Conservation (phyloP, 169 alveolate species). For the Plasmodium gonderi region DNA sequence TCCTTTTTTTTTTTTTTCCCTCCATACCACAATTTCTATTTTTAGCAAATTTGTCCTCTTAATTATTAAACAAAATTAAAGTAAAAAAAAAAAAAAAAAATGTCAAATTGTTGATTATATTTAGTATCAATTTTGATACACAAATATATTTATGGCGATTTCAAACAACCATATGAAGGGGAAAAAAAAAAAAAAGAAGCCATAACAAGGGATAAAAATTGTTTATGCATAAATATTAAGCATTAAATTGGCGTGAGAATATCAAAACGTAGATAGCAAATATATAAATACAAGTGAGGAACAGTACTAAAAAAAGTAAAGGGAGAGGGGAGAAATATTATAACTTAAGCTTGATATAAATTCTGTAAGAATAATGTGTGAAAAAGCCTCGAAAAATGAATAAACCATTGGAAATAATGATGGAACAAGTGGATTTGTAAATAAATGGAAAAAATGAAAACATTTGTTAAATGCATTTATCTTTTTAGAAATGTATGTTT, state of each 20-base stretch:
- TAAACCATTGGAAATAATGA: background rate
- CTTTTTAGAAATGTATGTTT: background rate
- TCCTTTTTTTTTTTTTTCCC: background rate
- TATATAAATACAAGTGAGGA: background rate
- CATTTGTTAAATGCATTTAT: background rate
- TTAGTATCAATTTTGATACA: background rate
- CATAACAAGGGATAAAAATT: no score
- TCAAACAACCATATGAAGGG: background rate
- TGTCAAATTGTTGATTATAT: background rate
- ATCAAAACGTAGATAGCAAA: background rate
- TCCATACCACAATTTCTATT: background rate
- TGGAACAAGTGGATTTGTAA: slow-evolving; percentile 22
- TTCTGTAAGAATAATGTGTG: background rate
- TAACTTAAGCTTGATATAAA: background rate
- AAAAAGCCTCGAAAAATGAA: background rate
- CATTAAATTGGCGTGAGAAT: background rate
- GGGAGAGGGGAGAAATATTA: background rate
- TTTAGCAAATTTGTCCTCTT: background rate
- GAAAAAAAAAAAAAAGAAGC: background rate
- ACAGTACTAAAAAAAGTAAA: background rate
- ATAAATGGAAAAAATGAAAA: slow-evolving; percentile 22
- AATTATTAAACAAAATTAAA: background rate
- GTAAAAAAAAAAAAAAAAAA: background rate
- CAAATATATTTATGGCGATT: background rate
- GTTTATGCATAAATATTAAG: background rate